Evolutionary conservation across 1,284 basidiomycete genomes (phyloP), one percentile per base, ranked within the genome.

Genomic region (Amylostereum chailletii): DNA sequence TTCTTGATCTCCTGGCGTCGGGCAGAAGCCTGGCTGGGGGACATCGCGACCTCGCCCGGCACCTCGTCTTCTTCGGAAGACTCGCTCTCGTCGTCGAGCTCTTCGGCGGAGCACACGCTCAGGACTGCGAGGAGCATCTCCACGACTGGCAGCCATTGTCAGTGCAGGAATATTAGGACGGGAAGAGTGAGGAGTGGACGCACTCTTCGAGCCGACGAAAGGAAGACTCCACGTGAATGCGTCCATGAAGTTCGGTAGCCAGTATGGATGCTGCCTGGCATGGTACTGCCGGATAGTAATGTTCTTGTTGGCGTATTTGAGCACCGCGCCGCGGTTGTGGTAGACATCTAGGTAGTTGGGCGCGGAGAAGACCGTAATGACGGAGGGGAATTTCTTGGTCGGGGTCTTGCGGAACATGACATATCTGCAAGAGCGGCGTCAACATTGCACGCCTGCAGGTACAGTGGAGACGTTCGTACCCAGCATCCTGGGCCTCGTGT

Each of bases 191-290:
- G 6, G 42, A 31, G 6, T 4, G 53, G 34, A 75, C 82, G 57
- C 63, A 92, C 93, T 98, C 74, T 99, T 99, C 53, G 93, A 84
- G 41, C 95, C 95, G 2, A 99, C 96, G 63, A 99, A 99, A 0
- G 95, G 96, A 57, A 99, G 70, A 75, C 89, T 93, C 96, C 96
- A 99, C 1, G 95, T 98, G 66, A 99, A 99, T 37, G 91, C 95
- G 64, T 99, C 93, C 90, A 98, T 97, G 60, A 98, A 98, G 71
- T 98, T 99, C 2, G 95, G 95, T 39, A 99, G 71, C 83, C 85
- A 88, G 62, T 83, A 87, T 2, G 95, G 96, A 65, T 99, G 95
- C 33, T 87, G 79, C 38, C 82, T 89, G 58, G 88, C 90, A 68
- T 99, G 97, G 75, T 93, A 99, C 68, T 98, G 95, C 52, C 91